Base-by-base conservation (phyloP, 164 flowering plant species). In the Sextonia rubra region DNA sequence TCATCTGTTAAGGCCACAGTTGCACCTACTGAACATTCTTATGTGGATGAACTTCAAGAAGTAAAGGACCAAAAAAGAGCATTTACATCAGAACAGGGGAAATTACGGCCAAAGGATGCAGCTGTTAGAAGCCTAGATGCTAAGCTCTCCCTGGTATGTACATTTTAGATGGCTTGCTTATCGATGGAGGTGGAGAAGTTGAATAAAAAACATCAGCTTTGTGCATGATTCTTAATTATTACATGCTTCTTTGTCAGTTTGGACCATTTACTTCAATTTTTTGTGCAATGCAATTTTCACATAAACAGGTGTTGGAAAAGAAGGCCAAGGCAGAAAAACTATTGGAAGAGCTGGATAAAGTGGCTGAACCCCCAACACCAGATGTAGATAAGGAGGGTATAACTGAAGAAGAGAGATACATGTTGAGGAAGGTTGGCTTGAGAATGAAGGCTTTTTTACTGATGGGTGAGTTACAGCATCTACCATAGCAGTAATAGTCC, bases 351-450 rank as follows among this genome's bases (percentile, higher is more conserved):
- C 83, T 91, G 62, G 96, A 90, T 81, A 75, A 82, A 64, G 74
- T 70, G 27, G 83, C 86, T 75, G 78, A 69, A 8, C 70, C 77
- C 24, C 80, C 77, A 78, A 76, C 81, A 75, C 80, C 81, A 61
- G 93, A 84, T 47, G 52, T 81, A 12, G 96, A 89, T 79, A 89
- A 83, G 77, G 97, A 93, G 82, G 97, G 94, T 49, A 89, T 95
- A 62, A 90, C 89, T 44, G 84, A 85, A 85, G 99, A 95, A 84
- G 99, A 95, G 78, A 90, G 93, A 81, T 89, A 86, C 71, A 91
- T 95, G 99, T 85, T 95, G 48, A 81, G 88, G 82, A 95, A 87
- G 85, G 90, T 95, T 82, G 99, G 93, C 74, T 80, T 95, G 83
- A 89, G 82, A 80, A 92, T 92, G 96, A 90, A 88, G 75, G 82